Conservation (phyloP, 495 filamentous ascomycete genomes). For the Annulohypoxylon nitens region DNA sequence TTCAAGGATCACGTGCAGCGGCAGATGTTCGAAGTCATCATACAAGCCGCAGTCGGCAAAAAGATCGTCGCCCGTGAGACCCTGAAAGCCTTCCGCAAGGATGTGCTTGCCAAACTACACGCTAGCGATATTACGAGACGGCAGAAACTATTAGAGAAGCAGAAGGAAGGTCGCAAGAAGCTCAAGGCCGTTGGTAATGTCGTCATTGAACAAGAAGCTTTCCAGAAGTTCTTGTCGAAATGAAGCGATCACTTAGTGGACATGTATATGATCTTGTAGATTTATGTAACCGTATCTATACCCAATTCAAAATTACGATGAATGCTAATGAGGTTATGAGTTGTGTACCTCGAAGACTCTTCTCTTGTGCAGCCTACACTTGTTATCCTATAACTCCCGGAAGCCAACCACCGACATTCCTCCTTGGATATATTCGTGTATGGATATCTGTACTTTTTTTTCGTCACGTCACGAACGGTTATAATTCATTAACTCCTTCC, state of each 20-base stretch:
- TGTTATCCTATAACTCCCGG: too few species aligned
- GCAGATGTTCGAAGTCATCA: slow-evolving; percentile 96
- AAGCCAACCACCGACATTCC: too few species aligned
- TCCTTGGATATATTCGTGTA: too few species aligned
- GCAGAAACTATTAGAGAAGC: slow-evolving; percentile 92
- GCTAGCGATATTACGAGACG: slow-evolving; percentile 86
- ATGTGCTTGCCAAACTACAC: slow-evolving; percentile 92
- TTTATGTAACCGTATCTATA: not conserved
- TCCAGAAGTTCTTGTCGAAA: slow-evolving; percentile 85
- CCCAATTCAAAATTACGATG: not conserved
- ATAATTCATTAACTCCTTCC: too few species aligned
- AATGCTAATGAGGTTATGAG: not conserved
- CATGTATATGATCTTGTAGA: slow-evolving; percentile 8
- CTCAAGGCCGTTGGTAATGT: slow-evolving; percentile 81
- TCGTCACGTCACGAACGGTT: too few species aligned
- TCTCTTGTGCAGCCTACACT: too few species aligned
- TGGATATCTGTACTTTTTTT: too few species aligned
- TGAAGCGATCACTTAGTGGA: slow-evolving; percentile 33
- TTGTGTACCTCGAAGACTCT: not conserved
- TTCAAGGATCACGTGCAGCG: slow-evolving; percentile 97
- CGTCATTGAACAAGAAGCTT: slow-evolving; percentile 91
- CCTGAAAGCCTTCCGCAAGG: slow-evolving; percentile 96
- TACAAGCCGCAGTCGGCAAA: slow-evolving; percentile 89
- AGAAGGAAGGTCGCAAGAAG: slow-evolving; percentile 95
- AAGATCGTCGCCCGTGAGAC: slow-evolving; percentile 92